Base-by-base conservation (phyloP, 129 eudicot genomes). In the Flaveria ramosissima region DNA sequence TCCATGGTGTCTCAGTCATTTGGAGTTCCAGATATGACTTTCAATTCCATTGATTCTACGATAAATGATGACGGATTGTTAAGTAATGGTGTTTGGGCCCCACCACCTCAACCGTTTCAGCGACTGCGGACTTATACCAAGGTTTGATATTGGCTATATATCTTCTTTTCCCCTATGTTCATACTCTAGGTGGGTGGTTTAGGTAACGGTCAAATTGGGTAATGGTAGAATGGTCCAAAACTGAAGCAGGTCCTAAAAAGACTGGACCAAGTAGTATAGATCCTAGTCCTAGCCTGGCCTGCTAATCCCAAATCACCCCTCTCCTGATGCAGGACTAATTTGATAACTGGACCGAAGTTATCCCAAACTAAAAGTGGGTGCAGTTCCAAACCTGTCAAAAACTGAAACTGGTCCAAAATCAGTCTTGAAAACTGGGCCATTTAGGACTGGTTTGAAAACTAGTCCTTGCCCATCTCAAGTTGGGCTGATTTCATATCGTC, bases 121-220 rank as follows among this genome's bases (percentile, higher is more conserved):
- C 92, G 97, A 55, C 50, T 94, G 93, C 80, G 98, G 50, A 94
- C 98, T 16, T 94, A 85, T 69, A 94, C 98, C 67, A 94, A 94
- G 97, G 97, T 93, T 62, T 24, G 62, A 48, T 68, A 27, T 47
- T 48, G 17, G 10, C 57, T 47, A 43, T 9, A 45, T 46, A n/a
- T 48, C 4, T 21, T 41, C 14, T 51, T 51, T 71, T 27, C 16
- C 15, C 63, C 20, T 15, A 48, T 68, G 6, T 2, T 45, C 11
- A 0, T 4, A 16, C 47, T 60, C 11, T 9, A 21, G 8, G 39
- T 60, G 16, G 66, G 66, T 24, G 9, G 24, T 11, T 71, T 71
- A 50, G 51, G 26, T 39, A 66, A 66, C 27, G 7, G 27, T 69
- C 59, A 46, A 20, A 69, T 7, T 42, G n/a, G 72, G 15, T 46